These are phyloP conservation scores for Aureobasidium sp. DNA, from an alignment of 2,329 filamentous ascomycete genomes.

Conservation along the genomic window DNA sequence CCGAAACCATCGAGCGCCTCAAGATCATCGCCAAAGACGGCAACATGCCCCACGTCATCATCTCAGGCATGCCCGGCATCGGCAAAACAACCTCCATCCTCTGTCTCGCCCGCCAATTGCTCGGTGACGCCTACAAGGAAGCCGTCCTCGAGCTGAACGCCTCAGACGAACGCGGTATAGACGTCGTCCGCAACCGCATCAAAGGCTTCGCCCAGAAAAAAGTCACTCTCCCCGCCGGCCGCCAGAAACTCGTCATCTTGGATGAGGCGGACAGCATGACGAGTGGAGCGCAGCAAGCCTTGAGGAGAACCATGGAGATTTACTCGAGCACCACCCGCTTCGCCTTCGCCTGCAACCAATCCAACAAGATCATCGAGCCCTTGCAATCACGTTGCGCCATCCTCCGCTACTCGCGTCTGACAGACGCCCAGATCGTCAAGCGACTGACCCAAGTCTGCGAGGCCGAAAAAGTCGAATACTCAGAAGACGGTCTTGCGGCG, in stretches of 20 bases:
- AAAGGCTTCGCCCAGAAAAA: conserved; percentile 99
- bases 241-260: conserved; percentile 94
- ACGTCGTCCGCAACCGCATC: conserved; percentile 94
- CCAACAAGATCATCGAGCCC: conserved; percentile 99
- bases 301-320: conserved; percentile 96
- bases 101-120: conserved; percentile 82
- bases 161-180: conserved; percentile 92
- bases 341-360: conserved; percentile 97
- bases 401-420: conserved; percentile 84
- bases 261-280: conserved; percentile 99
- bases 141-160: conserved; percentile 94
- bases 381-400: conserved; percentile 95
- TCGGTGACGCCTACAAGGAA: conserved; percentile 94
- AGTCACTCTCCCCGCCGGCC: conserved; percentile 81
- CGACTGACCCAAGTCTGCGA: conserved; percentile 86
- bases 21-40: conserved; percentile 98
- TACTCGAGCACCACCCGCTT: conserved; percentile 95
- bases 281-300: conserved; percentile 86
- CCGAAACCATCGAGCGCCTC: conserved; percentile 90
- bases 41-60: conserved; percentile 99
- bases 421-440: conserved; percentile 87
- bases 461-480: conserved; percentile 83
- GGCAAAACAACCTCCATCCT: conserved; percentile 96
- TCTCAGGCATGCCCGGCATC: conserved; percentile 98
- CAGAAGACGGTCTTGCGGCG: conserved; percentile 90